These are phyloP conservation scores for Hysterangium stoloniferum DNA, from an alignment of 768 basidiomycete species.

Conservation along the genomic window DNA sequence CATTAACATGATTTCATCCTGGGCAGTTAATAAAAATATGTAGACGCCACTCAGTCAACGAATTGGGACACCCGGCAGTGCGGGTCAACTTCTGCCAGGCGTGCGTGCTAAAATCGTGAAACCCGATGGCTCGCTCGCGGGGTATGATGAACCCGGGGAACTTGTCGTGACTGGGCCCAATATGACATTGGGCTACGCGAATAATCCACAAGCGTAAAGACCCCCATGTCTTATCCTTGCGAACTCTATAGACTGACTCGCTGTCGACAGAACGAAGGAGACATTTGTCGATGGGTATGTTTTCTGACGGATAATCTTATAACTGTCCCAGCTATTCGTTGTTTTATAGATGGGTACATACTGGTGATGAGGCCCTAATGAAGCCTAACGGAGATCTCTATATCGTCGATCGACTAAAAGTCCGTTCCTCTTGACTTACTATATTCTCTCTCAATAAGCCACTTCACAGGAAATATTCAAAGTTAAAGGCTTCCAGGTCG, in stretches of 20 bases:
- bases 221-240: not conserved
- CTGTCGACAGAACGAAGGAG: constrained; percentile 46
- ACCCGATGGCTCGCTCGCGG: constrained; percentile 46
- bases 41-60: constrained; percentile 5
- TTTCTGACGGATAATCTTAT: not conserved
- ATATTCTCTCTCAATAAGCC: not conserved
- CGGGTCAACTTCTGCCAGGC: constrained; percentile 54
- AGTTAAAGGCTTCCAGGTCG: constrained; percentile 32
- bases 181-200: constrained; percentile 48
- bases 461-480: constrained; percentile 49
- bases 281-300: constrained; percentile 58
- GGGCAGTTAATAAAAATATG: not conserved
- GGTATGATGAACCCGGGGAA: constrained; percentile 53
- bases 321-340: not conserved
- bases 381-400: not conserved
- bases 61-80: constrained; percentile 44
- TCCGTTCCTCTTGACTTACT: not conserved
- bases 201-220: constrained; percentile 57
- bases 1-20: constrained; percentile 14
- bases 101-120: constrained; percentile 47
- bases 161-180: constrained; percentile 50
- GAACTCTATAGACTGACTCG: not conserved
- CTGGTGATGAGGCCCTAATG: constrained; percentile 9
- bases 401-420: not conserved
- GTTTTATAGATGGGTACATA: constrained; percentile 4